These are phyloP conservation scores for Chloranthus sessilifolius DNA, from an alignment of 164 flowering plant species.

Conservation along the genomic window DNA sequence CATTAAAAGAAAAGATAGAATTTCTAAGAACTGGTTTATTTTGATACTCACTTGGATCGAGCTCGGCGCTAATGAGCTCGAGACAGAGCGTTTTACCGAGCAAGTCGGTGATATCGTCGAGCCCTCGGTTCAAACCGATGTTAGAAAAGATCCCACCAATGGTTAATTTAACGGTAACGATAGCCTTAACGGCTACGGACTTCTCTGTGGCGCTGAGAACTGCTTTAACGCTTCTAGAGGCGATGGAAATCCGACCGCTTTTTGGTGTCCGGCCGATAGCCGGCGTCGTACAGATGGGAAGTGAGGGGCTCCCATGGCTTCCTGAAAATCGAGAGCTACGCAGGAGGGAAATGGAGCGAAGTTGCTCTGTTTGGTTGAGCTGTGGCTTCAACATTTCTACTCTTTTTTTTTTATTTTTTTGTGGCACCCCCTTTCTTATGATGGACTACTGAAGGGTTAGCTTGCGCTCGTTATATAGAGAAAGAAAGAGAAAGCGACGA, in stretches of 20 bases:
- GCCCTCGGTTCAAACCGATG: constrained; percentile 12
- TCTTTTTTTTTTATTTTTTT: too few species aligned
- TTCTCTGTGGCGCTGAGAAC: neutral
- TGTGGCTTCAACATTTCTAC: constrained; percentile 15
- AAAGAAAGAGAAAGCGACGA: too few species aligned
- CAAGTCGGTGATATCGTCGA: constrained; percentile 23
- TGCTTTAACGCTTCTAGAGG: neutral
- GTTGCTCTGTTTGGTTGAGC: constrained; percentile 10
- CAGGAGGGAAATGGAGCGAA: neutral
- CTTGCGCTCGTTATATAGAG: too few species aligned
- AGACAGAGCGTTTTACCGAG: constrained; percentile 40
- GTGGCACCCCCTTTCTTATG: too few species aligned
- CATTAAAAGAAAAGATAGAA: neutral
- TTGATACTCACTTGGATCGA: constrained; percentile 54
- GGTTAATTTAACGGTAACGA: constrained; percentile 32
- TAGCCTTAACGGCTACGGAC: constrained; percentile 30
- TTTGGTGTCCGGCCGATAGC: neutral
- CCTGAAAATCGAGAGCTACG: neutral
- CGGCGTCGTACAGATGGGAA: neutral
- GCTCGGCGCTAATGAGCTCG: constrained; percentile 64
- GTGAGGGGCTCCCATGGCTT: neutral
- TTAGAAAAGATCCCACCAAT: constrained; percentile 29
- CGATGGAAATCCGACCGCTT: neutral
- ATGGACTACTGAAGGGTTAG: too few species aligned
- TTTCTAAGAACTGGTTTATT: neutral